Evolutionary conservation across 768 basidiomycete genomes (phyloP).

Genomic region (Leccinum subtestaceum): DNA sequence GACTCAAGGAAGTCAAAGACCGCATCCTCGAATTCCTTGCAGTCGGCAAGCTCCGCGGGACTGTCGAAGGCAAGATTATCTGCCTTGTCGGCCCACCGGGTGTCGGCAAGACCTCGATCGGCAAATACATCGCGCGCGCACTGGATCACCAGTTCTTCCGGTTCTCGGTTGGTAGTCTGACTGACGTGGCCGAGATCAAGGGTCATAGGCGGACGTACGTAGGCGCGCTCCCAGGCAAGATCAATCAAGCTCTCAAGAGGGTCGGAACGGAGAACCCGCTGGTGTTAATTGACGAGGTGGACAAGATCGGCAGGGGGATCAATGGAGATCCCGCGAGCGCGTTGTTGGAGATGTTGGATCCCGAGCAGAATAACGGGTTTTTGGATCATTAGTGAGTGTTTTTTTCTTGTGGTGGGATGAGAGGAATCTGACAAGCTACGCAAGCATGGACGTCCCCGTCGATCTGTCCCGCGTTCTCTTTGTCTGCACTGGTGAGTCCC

Average conservation of each 20-base stretch:
- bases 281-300: conserved; percentile 92
- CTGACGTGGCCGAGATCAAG: conserved; percentile 98
- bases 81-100: conserved; percentile 96
- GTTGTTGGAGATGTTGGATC: conserved; percentile 88
- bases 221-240: conserved; percentile 90
- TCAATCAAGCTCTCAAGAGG: conserved; percentile 89
- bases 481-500: conserved; percentile 75
- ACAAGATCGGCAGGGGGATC: conserved; percentile 89
- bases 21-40: conserved; percentile 95
- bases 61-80: conserved; percentile 96
- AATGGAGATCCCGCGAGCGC: conserved; percentile 94
- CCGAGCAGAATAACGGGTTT: conserved; percentile 93
- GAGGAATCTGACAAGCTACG: conserved; percentile 1
- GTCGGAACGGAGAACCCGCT: conserved; percentile 93
- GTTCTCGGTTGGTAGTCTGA: conserved; percentile 94
- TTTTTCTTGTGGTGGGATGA: background rate
- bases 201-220: conserved; percentile 85
- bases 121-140: conserved; percentile 91
- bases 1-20: conserved; percentile 87
- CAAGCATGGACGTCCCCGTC: conserved; percentile 92
- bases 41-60: conserved; percentile 91
- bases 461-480: conserved; percentile 96
- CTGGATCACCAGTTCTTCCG: conserved; percentile 91
- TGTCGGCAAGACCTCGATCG: conserved; percentile 96
- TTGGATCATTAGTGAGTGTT: conserved; percentile 75